Evolutionary conservation across 1,139 yeast genomes (phyloP), one percentile per base, ranked within the genome.

Genomic region (Hanseniaspora uvarum): DNA sequence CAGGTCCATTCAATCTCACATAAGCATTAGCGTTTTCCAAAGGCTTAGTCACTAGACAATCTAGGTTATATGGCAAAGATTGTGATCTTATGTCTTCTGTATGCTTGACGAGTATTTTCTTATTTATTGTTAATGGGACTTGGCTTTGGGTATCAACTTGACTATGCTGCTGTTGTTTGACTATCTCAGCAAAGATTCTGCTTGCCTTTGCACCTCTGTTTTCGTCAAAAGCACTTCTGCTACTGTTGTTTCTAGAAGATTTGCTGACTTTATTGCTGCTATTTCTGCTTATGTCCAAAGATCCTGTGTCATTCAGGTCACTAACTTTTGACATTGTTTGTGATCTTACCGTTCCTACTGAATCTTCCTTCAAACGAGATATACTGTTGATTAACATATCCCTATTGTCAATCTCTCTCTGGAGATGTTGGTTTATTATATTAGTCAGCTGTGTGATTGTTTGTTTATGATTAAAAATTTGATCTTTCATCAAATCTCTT

Each of bases 201-300:
- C 53, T 49, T 16, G 53, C 53, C 18, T 31, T 39, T 14, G 38
- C 38, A 16, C 53, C 53, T 49, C 45, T 49, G 14, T 49, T 49
- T 10, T 24, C 28, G 40, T 49, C 40, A 16, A 30, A 24, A 18
- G 14, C 37, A 34, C 34, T 49, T 14, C 46, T 38, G 14, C 16
- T 41, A 16, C 46, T 40, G 14, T 33, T 48, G 12, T 40, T 40
- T 33, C 46, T 39, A 11, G 6, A 8, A 12, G 37, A n/a, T 10
- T 48, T 48, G 12, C 14, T 21, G 23, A 49, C 30, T 36, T 30
- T 49, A 23, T 33, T 48, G 33, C 39, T 16, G 18, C 14, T 38
- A 10, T 10, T 11, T 8, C 7, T 30, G 36, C 30, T 23, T 5
- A 39, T 23, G 14, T 34, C 12, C 8, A 49, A 41, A n/a, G 43